Evolutionary conservation across 139 green algal species (phyloP).

Genomic region (Micractinium conductrix): DNA sequence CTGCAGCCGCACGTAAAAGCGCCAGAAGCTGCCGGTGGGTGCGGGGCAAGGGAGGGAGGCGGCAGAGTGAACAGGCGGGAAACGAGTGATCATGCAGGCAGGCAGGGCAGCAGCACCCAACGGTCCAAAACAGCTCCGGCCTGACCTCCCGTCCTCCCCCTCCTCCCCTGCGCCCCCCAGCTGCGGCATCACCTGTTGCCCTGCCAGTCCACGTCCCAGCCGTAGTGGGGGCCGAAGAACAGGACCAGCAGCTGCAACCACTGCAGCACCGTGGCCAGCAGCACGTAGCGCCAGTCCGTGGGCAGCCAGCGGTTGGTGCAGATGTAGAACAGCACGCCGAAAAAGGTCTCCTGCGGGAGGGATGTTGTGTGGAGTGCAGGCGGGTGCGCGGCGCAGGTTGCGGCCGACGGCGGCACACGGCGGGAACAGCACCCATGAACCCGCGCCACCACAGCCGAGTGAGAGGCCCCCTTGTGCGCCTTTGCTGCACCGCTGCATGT

Average conservation of each 20-base stretch:
- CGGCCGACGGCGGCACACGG: background rate
- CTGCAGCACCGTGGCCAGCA: background rate
- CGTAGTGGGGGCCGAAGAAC: slow-evolving; percentile 5
- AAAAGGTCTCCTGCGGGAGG: slow-evolving; percentile 4
- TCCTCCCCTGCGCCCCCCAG: too few relatives aligned
- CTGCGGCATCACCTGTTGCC: background rate
- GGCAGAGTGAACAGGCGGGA: too few relatives aligned
- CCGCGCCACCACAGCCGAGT: too few relatives aligned
- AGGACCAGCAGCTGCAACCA: slow-evolving; percentile 16
- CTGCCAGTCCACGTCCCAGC: slow-evolving; percentile 18
- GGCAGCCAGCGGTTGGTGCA: background rate
- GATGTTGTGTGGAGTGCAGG: background rate
- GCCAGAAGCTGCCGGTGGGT: background rate
- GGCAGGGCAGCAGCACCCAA: too few relatives aligned
- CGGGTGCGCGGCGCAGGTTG: background rate
- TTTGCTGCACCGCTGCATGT: too few relatives aligned
- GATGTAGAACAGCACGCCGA: slow-evolving; percentile 6
- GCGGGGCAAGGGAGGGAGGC: background rate
- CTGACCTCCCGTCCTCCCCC: too few relatives aligned
- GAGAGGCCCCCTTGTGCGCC: too few relatives aligned
- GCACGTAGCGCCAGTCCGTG: slow-evolving; percentile 20
- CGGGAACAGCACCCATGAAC: background rate
- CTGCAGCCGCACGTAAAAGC: slow-evolving; percentile 19
- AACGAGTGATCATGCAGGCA: too few relatives aligned
- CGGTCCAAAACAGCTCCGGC: too few relatives aligned